phyloP scores from a whole-genome alignment of 2,329 filamentous ascomycete species.

The Aspergillus jensenii region DNA sequence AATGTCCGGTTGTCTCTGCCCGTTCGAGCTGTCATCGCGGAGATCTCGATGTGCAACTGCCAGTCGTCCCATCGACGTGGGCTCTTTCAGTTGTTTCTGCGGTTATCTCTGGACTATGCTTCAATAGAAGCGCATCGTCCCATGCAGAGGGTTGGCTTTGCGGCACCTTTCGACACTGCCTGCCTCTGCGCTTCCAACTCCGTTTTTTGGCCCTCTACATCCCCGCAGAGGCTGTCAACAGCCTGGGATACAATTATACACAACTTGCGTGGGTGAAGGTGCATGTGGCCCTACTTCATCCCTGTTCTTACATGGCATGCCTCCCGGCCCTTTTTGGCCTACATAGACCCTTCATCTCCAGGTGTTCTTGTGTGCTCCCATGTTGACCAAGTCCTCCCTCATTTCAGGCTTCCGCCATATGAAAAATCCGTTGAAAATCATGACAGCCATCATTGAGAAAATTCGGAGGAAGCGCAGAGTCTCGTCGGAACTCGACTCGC shows the following conservation, averaged over 20 bases:
- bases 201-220: not conserved
- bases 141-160: constrained; percentile 17
- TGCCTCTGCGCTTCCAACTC: constrained; percentile 4
- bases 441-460: constrained; percentile 33
- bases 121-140: constrained; percentile 26
- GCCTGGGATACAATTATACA: constrained; percentile 1
- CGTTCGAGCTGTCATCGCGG: constrained; percentile 4
- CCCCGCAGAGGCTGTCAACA: constrained; percentile 2
- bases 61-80: constrained; percentile 16
- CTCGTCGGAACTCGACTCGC: constrained; percentile 37
- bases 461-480: constrained; percentile 35
- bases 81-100: not conserved
- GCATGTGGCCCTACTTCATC: constrained; percentile 3
- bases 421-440: constrained; percentile 25
- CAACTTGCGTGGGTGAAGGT: constrained; percentile 6
- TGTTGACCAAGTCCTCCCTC: constrained; percentile 13
- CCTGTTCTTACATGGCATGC: not conserved
- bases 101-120: constrained; percentile 11
- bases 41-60: constrained; percentile 23
- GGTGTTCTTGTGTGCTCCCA: constrained; percentile 1
- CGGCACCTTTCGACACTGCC: not conserved
- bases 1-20: constrained; percentile 6
- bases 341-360: constrained; percentile 3
- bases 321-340: not conserved
- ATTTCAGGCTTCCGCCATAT: constrained; percentile 21